A percentile compares a stretch with the other conserved stretches of the same genome.
Evolutionary conservation across 805 yeast genomes (phyloP).

Genomic region (Wickerhamomyces bovis): DNA sequence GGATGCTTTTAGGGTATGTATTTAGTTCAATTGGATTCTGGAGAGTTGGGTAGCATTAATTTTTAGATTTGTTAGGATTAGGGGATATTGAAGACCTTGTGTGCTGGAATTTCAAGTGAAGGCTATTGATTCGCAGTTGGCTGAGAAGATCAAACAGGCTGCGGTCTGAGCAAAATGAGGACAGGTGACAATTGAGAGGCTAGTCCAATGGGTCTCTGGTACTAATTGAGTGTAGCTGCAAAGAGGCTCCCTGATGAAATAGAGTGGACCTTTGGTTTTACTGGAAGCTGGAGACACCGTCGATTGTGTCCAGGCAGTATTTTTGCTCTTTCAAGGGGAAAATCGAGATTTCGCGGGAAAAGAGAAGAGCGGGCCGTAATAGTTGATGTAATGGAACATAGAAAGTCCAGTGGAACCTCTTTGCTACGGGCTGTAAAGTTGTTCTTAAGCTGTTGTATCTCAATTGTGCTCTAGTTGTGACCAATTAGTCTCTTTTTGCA

Average conservation of each 20-base stretch:
- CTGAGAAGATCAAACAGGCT: background rate
- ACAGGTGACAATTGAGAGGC: background rate
- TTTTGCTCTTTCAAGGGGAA: background rate
- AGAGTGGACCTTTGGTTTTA: background rate
- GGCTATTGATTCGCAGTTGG: background rate
- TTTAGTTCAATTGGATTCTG: background rate
- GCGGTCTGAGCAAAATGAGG: background rate
- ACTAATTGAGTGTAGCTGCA: background rate
- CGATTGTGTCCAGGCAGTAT: background rate
- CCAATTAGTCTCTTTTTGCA: background rate
- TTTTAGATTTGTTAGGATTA: background rate
- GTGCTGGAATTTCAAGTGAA: background rate
- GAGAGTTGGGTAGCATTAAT: background rate
- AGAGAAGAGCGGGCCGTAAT: too few species aligned
- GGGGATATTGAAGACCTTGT: background rate
- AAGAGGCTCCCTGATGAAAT: background rate
- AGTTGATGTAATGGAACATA: background rate
- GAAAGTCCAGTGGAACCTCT: too few species aligned
- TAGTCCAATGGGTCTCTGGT: background rate
- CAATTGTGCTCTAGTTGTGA: too few species aligned
- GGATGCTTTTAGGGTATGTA: background rate
- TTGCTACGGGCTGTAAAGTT: background rate
- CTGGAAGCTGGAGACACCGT: background rate
- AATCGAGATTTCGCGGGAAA: background rate
- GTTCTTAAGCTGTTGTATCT: too few species aligned